Percentiles rank a stretch among this genome's conserved stretches.
Evolutionary conservation across 306 rosid genomes (phyloP).

Genomic region (Castanospermum australe): DNA sequence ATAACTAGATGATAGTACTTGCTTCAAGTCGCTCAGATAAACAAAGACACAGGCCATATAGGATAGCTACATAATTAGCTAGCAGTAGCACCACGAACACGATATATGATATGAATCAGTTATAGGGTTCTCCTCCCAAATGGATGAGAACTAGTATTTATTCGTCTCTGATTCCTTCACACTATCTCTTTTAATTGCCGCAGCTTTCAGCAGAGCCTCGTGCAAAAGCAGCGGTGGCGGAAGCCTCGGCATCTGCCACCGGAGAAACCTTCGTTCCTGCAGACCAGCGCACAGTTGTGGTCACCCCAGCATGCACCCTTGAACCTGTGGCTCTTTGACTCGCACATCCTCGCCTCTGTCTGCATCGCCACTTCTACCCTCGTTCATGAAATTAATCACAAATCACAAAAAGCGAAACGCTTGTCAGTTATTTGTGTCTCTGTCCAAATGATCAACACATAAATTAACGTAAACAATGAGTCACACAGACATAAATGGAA

Average conservation of each 20-base stretch:
- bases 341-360: constrained; percentile 46
- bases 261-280: constrained; percentile 51
- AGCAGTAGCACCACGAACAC: background rate
- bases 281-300: constrained; percentile 44
- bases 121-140: background rate
- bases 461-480: too few relatives aligned
- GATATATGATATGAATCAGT: background rate
- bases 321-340: constrained; percentile 41
- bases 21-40: background rate
- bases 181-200: background rate
- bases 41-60: background rate
- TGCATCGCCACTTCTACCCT: constrained; percentile 28
- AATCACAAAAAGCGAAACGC: background rate
- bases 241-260: constrained; percentile 50
- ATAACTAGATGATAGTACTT: background rate
- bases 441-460: too few relatives aligned
- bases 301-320: constrained; percentile 27
- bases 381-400: background rate
- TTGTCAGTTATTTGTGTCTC: background rate
- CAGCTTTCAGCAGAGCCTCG: constrained; percentile 24
- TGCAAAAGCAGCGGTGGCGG: constrained; percentile 57
- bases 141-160: background rate
- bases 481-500: too few relatives aligned
- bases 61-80: background rate
- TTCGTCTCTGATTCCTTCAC: background rate